These are phyloP conservation scores for Conidiobolus incongruus DNA, from an alignment of 371 early-diverging fungal species.

Conservation along the genomic window DNA sequence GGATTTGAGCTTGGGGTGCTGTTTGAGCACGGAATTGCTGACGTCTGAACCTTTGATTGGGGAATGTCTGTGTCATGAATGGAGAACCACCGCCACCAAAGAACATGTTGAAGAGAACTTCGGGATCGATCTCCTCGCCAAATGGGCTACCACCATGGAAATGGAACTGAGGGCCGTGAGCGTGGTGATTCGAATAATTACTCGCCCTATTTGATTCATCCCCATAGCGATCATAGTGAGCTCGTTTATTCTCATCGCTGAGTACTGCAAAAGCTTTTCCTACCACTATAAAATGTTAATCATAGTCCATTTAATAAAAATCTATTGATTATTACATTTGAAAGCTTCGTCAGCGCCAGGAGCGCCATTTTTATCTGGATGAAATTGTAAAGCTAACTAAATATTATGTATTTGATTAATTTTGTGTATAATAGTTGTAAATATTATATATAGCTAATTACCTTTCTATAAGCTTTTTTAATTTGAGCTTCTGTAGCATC, in stretches of 20 bases:
- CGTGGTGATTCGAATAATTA: too few species aligned
- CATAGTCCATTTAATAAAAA: background rate
- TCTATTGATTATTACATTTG: slow-evolving; percentile 32
- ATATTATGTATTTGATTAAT: background rate
- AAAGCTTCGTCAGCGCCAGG: slow-evolving; percentile 95
- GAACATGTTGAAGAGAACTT: slow-evolving; percentile 91
- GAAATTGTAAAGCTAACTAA: slow-evolving; percentile 85
- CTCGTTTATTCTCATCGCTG: slow-evolving; percentile 64
- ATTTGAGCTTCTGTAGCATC: slow-evolving; percentile 65
- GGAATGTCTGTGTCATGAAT: slow-evolving; percentile 5
- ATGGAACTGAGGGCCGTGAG: slow-evolving; percentile 8
- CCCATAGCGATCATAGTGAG: slow-evolving; percentile 69
- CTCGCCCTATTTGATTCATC: slow-evolving; percentile 31
- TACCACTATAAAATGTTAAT: slow-evolving; percentile 25
- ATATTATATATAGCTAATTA: slow-evolving; percentile 8
- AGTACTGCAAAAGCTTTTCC: slow-evolving; percentile 77
- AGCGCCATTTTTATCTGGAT: slow-evolving; percentile 93
- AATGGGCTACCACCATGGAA: slow-evolving; percentile 9
- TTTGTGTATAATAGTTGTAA: background rate
- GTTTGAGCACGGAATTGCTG: slow-evolving; percentile 5
- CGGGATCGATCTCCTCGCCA: slow-evolving; percentile 71
- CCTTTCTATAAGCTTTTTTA: slow-evolving; percentile 92
- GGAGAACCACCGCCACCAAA: slow-evolving; percentile 40
- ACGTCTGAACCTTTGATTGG: slow-evolving; percentile 8
- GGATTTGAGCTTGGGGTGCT: slow-evolving; percentile 8